A percentile compares a stretch with the other conserved stretches of the same genome.
Conservation (phyloP, 768 basidiomycete species). For the Amanita exitialis region DNA sequence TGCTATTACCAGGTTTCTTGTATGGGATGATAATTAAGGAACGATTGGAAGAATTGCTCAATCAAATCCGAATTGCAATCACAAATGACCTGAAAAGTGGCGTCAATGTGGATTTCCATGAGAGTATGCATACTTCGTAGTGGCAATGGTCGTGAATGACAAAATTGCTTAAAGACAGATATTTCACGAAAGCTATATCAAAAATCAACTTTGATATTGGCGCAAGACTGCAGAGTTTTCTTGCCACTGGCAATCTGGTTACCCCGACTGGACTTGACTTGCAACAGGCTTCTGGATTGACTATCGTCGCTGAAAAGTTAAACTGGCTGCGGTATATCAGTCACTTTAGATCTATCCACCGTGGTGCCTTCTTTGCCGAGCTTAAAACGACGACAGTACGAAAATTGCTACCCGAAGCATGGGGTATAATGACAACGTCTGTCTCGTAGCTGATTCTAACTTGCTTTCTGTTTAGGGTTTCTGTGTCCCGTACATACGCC, state of each 20-base stretch:
- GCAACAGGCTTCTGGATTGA: conserved; percentile 97
- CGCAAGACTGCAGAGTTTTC: conserved; percentile 81
- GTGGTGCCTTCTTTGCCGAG: conserved; percentile 98
- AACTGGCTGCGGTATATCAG: conserved; percentile 98
- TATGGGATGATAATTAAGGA: conserved; percentile 99
- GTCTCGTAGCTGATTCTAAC: not conserved
- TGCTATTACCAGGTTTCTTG: conserved; percentile 83
- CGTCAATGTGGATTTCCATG: conserved; percentile 80
- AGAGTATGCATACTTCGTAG: conserved; percentile 44
- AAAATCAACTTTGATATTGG: conserved; percentile 92
- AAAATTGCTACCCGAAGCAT: conserved; percentile 93
- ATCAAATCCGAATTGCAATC: conserved; percentile 61
- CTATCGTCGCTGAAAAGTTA: conserved; percentile 96
- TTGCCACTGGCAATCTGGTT: conserved; percentile 93
- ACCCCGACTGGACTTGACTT: conserved; percentile 94
- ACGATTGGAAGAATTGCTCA: conserved; percentile 83
- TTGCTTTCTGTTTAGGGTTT: conserved; percentile 50
- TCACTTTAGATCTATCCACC: conserved; percentile 97
- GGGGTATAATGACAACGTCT: conserved; percentile 54
- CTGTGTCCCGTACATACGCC: conserved; percentile 98
- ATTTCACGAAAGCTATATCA: conserved; percentile 64
- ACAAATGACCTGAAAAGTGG: conserved; percentile 64
- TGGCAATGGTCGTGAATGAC: not conserved
- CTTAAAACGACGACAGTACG: conserved; percentile 97
- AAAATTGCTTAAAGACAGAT: conserved; percentile 44